Evolutionary conservation across 108 stramenopile species (phyloP), one percentile per base, ranked within the genome.

Genomic region (Discostella stelligeroides): DNA sequence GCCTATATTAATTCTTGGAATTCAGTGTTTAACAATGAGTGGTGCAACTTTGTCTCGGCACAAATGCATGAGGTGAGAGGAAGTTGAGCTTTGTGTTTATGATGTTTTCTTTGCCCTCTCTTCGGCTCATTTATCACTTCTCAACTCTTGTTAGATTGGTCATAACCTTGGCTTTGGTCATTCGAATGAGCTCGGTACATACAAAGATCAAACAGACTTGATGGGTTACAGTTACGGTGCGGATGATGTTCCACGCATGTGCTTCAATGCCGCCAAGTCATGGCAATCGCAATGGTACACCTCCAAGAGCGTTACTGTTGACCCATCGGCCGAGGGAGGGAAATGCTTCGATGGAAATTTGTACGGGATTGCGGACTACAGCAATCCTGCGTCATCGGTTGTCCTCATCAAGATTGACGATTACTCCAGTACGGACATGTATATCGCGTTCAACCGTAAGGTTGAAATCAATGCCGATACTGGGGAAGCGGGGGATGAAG

Each of bases 191-290:
- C 69, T 28, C 8, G 56, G 43, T 40, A 37, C 63, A 3, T 82
- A 82, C 57, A 43, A 60, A 25, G 80, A 79, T 66, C 80, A 76
- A 53, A 46, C 62, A 3, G 65, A 66, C 7, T 62, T 75, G 48
- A 81, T 81, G 80, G 80, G 80, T 0, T 75, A 65, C 55, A 54
- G 49, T 7, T 81, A 81, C 55, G 17, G 13, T n/a, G 7, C 30
- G 6, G 68, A 70, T 49, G 58, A 73, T 42, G 46, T 30, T 5
- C 80, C 75, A 21, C 14, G 60, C 40, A 86, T 84, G 83, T 86
- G 85, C 53, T 86, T 83, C 69, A 86, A 82, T 49, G 63, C 73
- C 14, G 80, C 86, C 47, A 82, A 86, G 29, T 72, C 51, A 42
- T 86, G 43, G 42, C 71, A 87, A 41, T 45, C 84, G 20, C 82